phyloP scores from a whole-genome alignment of 192 early-diverging fungal genomes.

The Mortierella antarctica region DNA sequence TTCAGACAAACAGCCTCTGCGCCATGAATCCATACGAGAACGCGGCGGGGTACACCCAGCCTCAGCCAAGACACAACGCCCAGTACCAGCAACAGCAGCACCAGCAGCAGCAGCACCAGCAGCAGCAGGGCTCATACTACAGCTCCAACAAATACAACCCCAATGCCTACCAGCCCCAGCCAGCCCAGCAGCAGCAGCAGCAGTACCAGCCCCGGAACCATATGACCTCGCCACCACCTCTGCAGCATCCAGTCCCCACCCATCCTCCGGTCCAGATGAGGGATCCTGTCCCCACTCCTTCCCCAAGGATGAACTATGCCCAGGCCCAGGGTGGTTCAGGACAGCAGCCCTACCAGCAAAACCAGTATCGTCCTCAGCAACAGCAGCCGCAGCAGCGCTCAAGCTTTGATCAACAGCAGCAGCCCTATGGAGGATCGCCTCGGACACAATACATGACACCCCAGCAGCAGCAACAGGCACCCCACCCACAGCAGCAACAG shows the following conservation, averaged over 20 bases:
- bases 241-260: slow-evolving; percentile 69
- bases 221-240: slow-evolving; percentile 63
- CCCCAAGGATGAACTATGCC: slow-evolving; percentile 55
- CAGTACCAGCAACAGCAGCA: slow-evolving; percentile 32
- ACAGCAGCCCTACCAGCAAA: slow-evolving; percentile 35
- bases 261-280: slow-evolving; percentile 70
- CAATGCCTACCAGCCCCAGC: slow-evolving; percentile 47
- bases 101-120: slow-evolving; percentile 23
- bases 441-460: slow-evolving; percentile 39
- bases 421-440: slow-evolving; percentile 36
- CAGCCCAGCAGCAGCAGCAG: slow-evolving; percentile 21
- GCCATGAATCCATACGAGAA: slow-evolving; percentile 48
- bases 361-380: slow-evolving; percentile 52
- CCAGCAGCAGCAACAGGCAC: slow-evolving; percentile 24
- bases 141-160: slow-evolving; percentile 38
- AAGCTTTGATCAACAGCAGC: slow-evolving; percentile 40
- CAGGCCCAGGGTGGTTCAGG: slow-evolving; percentile 27
- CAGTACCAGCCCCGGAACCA: slow-evolving; percentile 36
- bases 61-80: slow-evolving; percentile 41
- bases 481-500: slow-evolving; percentile 39
- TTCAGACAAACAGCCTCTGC: neutral
- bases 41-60: slow-evolving; percentile 38
- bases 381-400: slow-evolving; percentile 22
- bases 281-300: slow-evolving; percentile 55
- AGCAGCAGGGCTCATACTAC: slow-evolving; percentile 16